A percentile compares a stretch with the other conserved stretches of the same genome.
phyloP scores from a whole-genome alignment of 257 asterid genomes.

The Solanum dulcamara region DNA sequence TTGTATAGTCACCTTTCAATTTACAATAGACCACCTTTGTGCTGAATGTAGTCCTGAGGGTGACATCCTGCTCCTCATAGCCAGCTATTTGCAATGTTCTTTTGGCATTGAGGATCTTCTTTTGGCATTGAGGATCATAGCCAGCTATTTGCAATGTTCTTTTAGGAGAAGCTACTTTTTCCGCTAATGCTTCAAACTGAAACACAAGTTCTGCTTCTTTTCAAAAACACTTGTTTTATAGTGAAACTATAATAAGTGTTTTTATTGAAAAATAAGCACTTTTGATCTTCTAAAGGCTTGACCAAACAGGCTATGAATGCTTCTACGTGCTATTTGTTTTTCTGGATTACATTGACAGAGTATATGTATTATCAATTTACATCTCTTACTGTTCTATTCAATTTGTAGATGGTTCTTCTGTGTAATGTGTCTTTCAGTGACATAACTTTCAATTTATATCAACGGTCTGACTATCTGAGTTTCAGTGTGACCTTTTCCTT shows the following conservation, averaged over 20 bases:
- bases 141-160: not conserved
- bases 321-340: not conserved
- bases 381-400: constrained; percentile 10
- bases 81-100: not conserved
- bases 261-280: not conserved
- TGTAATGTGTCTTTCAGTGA: constrained; percentile 78
- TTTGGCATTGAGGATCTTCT: not conserved
- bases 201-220: not conserved
- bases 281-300: not conserved
- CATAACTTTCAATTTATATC: constrained; percentile 53
- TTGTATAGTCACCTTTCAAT: not conserved
- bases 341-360: not conserved
- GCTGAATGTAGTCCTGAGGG: not conserved
- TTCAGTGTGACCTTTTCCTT: constrained; percentile 59
- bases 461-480: constrained; percentile 43
- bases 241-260: not conserved
- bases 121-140: not conserved
- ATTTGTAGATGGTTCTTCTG: constrained; percentile 79
- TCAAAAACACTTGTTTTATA: not conserved
- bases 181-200: not conserved
- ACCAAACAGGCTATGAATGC: not conserved
- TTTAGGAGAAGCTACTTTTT: not conserved
- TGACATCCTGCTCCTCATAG: not conserved
- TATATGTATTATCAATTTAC: not conserved
- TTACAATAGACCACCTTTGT: not conserved